Conservation (phyloP, 495 filamentous ascomycete species). For the Penicillium ochrochloron region DNA sequence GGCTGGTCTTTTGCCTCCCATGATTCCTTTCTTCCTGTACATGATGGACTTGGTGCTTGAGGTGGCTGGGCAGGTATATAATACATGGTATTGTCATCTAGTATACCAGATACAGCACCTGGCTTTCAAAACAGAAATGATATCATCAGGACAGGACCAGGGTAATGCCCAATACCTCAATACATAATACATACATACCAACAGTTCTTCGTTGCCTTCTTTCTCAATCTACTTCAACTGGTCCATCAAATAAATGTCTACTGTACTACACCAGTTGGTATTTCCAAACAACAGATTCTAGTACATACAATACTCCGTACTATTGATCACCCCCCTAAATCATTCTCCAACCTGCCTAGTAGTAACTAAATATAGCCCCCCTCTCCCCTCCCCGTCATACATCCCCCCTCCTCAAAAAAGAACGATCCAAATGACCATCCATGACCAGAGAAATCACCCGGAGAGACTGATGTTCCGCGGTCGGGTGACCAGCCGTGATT, state of each 20-base stretch:
- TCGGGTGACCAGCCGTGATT: slow-evolving; percentile 32
- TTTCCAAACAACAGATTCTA: neutral
- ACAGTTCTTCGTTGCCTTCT: neutral
- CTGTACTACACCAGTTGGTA: neutral
- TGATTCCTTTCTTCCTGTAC: neutral
- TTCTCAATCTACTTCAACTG: neutral
- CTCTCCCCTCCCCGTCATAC: neutral
- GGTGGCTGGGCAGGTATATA: slow-evolving; percentile 1
- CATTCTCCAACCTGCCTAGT: too few relatives aligned
- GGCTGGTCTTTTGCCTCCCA: neutral
- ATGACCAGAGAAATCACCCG: neutral
- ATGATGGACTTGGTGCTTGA: neutral
- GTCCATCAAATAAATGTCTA: neutral
- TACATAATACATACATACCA: neutral
- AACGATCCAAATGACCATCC: neutral
- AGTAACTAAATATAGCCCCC: neutral
- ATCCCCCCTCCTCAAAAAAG: neutral
- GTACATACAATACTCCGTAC: neutral
- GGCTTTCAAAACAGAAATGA: neutral
- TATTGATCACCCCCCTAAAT: neutral
- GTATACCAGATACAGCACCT: neutral
- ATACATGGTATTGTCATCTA: neutral
- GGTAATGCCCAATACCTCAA: neutral
- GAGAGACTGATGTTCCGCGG: slow-evolving; percentile 26
- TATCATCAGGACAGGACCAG: neutral